Conservation (phyloP, 2,329 filamentous ascomycete genomes). For the Aureobasidium sp. region DNA sequence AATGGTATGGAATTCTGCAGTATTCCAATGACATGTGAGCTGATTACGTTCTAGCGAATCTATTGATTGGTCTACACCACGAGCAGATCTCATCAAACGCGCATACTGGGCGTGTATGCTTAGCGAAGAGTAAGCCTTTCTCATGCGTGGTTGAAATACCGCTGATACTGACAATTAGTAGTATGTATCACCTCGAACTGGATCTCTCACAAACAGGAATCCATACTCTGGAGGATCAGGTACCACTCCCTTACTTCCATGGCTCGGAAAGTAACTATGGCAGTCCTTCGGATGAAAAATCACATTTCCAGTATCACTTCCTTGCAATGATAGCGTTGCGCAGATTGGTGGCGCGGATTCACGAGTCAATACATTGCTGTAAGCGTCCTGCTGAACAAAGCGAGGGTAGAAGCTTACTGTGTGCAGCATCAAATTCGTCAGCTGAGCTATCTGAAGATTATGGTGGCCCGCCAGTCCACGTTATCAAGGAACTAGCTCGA, state of each 20-base stretch:
- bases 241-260: slow-evolving; percentile 47
- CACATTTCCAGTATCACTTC: slow-evolving; percentile 51
- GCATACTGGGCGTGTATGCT: slow-evolving; percentile 51
- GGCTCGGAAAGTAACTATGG: slow-evolving; percentile 33
- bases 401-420: background rate
- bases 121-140: slow-evolving; percentile 40
- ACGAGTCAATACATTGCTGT: slow-evolving; percentile 46
- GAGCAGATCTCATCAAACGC: slow-evolving; percentile 45
- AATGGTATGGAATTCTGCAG: slow-evolving; percentile 34
- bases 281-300: slow-evolving; percentile 40
- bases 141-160: background rate
- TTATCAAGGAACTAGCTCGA: slow-evolving; percentile 43
- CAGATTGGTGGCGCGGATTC: slow-evolving; percentile 44
- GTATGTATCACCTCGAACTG: slow-evolving; percentile 49
- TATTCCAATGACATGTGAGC: slow-evolving; percentile 18
- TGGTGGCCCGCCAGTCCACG: slow-evolving; percentile 30
- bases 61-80: slow-evolving; percentile 39
- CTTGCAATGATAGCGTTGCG: slow-evolving; percentile 52
- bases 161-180: slow-evolving; percentile 20
- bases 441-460: slow-evolving; percentile 27
- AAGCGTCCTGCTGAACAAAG: slow-evolving; percentile 21
- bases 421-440: slow-evolving; percentile 18
- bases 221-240: slow-evolving; percentile 42
- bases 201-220: slow-evolving; percentile 50
- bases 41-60: slow-evolving; percentile 17